Conservation (phyloP, 75 land plant genomes). For the Chamaecyparis obtusa region DNA sequence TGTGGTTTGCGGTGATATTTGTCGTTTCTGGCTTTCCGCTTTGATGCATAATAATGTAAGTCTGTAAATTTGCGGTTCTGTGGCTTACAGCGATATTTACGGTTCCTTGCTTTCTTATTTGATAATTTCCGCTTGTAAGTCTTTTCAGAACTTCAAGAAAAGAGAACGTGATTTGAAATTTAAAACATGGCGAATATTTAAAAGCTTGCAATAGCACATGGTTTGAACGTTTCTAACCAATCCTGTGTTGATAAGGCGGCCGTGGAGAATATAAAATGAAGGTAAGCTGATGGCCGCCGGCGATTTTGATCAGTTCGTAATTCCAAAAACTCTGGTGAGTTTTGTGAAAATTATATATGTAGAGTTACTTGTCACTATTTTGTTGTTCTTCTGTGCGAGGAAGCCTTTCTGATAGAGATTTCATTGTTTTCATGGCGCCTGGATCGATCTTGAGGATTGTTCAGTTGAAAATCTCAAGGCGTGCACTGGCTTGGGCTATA, state of each 20-base stretch:
- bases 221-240: neutral
- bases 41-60: neutral
- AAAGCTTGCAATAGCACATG: neutral
- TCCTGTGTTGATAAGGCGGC: neutral
- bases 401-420: neutral
- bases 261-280: neutral
- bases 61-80: neutral
- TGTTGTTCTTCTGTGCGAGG: neutral
- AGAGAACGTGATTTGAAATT: neutral
- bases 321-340: neutral
- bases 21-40: neutral
- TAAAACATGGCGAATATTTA: neutral
- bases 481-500: neutral
- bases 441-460: neutral
- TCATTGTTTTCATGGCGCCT: neutral
- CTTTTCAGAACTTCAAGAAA: neutral
- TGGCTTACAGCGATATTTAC: neutral
- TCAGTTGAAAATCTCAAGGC: neutral
- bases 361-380: neutral
- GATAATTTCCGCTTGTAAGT: too few species aligned
- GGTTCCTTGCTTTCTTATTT: too few species aligned
- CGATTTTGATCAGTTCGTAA: constrained; percentile 3
- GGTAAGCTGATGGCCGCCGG: neutral
- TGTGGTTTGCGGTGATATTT: neutral
- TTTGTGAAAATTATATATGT: neutral